These are phyloP conservation scores for Kwoniella dejecticola DNA, from an alignment of 768 basidiomycete species.

Conservation along the genomic window DNA sequence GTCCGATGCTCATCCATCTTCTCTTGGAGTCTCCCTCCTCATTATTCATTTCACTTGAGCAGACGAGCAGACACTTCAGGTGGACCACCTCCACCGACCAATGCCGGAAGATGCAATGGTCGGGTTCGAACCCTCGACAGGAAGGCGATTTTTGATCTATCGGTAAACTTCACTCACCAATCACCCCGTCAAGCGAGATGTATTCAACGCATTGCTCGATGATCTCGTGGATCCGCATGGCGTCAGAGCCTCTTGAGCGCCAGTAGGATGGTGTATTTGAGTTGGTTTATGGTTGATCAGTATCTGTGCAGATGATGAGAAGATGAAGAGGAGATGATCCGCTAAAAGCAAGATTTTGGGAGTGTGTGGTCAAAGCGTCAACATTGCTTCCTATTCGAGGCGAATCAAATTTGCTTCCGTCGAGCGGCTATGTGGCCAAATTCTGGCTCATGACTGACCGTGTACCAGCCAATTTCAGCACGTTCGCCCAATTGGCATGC, in stretches of 20 bases:
- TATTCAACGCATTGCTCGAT: slow-evolving; percentile 47
- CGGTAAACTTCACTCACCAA: slow-evolving; percentile 37
- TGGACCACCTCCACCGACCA: slow-evolving; percentile 39
- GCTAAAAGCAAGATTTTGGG: neutral
- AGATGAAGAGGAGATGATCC: neutral
- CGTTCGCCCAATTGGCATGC: too few relatives aligned
- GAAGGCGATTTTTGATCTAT: slow-evolving; percentile 10
- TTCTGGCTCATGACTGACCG: neutral
- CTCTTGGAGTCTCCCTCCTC: neutral
- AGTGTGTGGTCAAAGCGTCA: slow-evolving; percentile 6
- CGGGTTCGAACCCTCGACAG: slow-evolving; percentile 38
- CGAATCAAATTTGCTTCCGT: neutral
- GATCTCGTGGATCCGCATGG: slow-evolving; percentile 47
- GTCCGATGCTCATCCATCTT: too few relatives aligned
- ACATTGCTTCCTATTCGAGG: neutral
- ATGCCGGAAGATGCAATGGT: neutral
- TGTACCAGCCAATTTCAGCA: too few relatives aligned
- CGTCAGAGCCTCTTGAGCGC: slow-evolving; percentile 14
- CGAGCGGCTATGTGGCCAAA: neutral
- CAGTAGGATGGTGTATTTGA: neutral
- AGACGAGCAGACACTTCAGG: too few relatives aligned
- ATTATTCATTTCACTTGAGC: neutral
- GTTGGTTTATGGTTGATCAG: neutral
- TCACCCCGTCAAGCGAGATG: slow-evolving; percentile 40
- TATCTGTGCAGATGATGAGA: neutral